phyloP scores from a whole-genome alignment of 108 stramenopile genomes.

The Skeletonema potamos region DNA sequence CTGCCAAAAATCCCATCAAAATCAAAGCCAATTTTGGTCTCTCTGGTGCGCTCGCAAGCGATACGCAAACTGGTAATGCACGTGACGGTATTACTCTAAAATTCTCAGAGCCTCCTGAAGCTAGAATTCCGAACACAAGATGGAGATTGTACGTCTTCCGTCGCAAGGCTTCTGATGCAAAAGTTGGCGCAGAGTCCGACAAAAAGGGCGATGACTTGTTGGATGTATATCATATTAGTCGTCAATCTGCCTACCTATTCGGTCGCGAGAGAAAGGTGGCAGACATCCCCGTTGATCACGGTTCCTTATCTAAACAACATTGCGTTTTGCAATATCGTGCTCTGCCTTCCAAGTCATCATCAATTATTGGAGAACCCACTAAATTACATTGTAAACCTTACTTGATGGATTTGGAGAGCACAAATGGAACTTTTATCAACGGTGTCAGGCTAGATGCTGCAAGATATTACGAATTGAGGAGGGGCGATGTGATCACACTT shows the following conservation, averaged over 20 bases:
- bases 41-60: constrained; percentile 94
- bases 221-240: constrained; percentile 83
- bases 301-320: constrained; percentile 90
- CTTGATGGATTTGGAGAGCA: constrained; percentile 95
- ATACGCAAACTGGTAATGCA: constrained; percentile 83
- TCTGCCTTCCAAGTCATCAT: constrained; percentile 29
- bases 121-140: constrained; percentile 80
- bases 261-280: constrained; percentile 88
- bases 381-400: constrained; percentile 84
- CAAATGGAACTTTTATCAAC: constrained; percentile 95
- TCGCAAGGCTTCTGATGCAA: constrained; percentile 5
- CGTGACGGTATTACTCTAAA: constrained; percentile 93
- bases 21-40: constrained; percentile 91
- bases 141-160: constrained; percentile 98
- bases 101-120: constrained; percentile 96
- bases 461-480: constrained; percentile 93
- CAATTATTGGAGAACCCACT: constrained; percentile 8
- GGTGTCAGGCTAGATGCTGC: constrained; percentile 85
- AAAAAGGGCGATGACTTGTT: constrained; percentile 47
- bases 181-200: background rate
- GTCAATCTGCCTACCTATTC: constrained; percentile 92
- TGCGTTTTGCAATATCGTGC: constrained; percentile 97
- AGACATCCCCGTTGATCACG: constrained; percentile 88
- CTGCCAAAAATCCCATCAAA: constrained; percentile 31
- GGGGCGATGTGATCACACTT: constrained; percentile 90